Evolutionary conservation across 345 rosid species (phyloP).

Genomic region (Garcia nutans): DNA sequence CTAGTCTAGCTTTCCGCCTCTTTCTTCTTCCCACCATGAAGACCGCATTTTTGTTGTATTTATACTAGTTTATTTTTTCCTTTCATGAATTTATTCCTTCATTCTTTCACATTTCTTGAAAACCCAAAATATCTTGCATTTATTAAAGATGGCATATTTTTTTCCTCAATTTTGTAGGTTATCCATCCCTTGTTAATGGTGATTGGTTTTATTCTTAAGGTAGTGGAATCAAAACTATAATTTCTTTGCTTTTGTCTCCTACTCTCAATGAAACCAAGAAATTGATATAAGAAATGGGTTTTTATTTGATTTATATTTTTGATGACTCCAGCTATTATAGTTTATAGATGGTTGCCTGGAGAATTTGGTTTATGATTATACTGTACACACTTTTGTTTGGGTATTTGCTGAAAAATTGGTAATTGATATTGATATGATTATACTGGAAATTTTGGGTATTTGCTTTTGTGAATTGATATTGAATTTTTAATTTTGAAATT

Average conservation of each 20-base stretch:
- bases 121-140: neutral
- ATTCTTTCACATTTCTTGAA: neutral
- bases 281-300: neutral
- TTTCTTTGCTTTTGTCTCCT: neutral
- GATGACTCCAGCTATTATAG: conserved; percentile 64
- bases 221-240: conserved; percentile 11
- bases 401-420: no score
- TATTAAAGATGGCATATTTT: neutral
- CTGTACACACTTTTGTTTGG: no score
- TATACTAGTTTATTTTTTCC: neutral
- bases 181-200: conserved; percentile 91
- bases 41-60: conserved; percentile 64
- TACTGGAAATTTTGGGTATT: no score
- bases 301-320: conserved; percentile 1
- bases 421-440: no score
- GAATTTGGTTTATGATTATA: no score
- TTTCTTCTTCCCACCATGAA: conserved; percentile 40
- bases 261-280: neutral
- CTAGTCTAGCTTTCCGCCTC: conserved; percentile 62
- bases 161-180: conserved; percentile 37
- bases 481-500: no score
- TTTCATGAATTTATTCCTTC: neutral
- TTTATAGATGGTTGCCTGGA: conserved; percentile 71
- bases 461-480: no score
- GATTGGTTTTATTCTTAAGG: conserved; percentile 94